Evolutionary conservation across 148 eudicot genomes (phyloP).

Genomic region (Rhododendron ovatum): DNA sequence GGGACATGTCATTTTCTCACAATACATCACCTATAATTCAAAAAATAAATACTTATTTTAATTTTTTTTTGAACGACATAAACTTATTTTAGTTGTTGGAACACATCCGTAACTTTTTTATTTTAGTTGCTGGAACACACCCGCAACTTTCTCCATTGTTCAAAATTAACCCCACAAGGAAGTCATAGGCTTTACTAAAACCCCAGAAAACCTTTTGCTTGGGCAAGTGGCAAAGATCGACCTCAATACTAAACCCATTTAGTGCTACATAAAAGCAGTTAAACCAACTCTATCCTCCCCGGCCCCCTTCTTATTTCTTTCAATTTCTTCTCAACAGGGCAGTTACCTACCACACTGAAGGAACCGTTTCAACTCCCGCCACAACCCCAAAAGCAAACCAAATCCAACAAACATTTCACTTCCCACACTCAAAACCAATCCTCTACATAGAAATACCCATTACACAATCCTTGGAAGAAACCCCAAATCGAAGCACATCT

Average conservation of each 20-base stretch:
- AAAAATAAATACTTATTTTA: no score
- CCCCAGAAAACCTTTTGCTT: background rate
- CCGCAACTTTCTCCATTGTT: background rate
- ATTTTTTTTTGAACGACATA: no score
- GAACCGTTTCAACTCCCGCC: slow-evolving; percentile 27
- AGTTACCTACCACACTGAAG: slow-evolving; percentile 28
- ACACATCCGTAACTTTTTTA: no score
- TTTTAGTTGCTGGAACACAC: no score
- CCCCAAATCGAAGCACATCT: background rate
- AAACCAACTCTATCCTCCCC: slow-evolving; percentile 9
- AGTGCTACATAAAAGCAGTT: background rate
- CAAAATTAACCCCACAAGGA: background rate
- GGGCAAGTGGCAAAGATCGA: background rate
- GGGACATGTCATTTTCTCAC: no score
- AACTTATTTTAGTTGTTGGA: no score
- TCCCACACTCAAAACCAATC: slow-evolving; percentile 7
- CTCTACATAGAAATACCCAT: slow-evolving; percentile 13
- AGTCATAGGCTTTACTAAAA: background rate
- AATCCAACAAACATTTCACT: slow-evolving; percentile 9
- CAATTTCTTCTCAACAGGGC: background rate
- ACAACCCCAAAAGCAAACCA: background rate
- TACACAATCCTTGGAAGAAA: background rate
- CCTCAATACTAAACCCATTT: background rate
- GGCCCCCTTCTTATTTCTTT: background rate
- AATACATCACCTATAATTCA: no score